Conservation (phyloP, 371 early-diverging fungal genomes). For the Globomyces sp. region DNA sequence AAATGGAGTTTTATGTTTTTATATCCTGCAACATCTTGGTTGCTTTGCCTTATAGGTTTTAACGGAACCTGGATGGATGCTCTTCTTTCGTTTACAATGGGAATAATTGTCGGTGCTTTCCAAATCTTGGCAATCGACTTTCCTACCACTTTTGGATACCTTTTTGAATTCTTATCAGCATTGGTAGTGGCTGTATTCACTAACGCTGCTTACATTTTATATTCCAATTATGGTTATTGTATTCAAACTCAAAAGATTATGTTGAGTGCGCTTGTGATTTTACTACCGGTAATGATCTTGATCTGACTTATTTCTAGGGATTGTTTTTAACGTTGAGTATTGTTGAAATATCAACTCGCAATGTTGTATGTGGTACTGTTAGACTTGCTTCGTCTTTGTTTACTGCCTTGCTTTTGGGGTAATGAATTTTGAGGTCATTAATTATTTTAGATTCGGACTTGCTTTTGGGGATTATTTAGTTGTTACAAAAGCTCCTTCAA, state of each 20-base stretch:
- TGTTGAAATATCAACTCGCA: constrained; percentile 78
- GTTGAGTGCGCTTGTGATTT: constrained; percentile 60
- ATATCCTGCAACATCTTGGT: constrained; percentile 43
- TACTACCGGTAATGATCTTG: constrained; percentile 55
- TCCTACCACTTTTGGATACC: constrained; percentile 24
- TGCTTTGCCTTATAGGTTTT: constrained; percentile 33
- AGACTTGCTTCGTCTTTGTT: constrained; percentile 77
- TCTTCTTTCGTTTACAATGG: constrained; percentile 29
- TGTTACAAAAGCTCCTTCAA: neutral
- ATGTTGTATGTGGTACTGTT: constrained; percentile 76
- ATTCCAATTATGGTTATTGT: constrained; percentile 1
- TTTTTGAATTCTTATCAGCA: constrained; percentile 38
- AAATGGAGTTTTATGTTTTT: constrained; percentile 50
- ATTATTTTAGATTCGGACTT: constrained; percentile 19
- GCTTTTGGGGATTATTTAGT: constrained; percentile 5
- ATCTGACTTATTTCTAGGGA: constrained; percentile 26
- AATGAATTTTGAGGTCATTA: neutral
- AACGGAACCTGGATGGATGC: constrained; percentile 34
- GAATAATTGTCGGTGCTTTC: constrained; percentile 29
- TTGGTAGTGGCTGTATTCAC: constrained; percentile 22
- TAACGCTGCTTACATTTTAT: constrained; percentile 29
- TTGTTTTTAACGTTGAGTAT: constrained; percentile 62
- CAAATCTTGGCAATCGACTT: constrained; percentile 24
- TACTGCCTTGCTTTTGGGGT: constrained; percentile 56
- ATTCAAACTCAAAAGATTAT: constrained; percentile 62